Base-by-base conservation (phyloP, 2,329 filamentous ascomycete genomes). In the Trichoderma harzianum region DNA sequence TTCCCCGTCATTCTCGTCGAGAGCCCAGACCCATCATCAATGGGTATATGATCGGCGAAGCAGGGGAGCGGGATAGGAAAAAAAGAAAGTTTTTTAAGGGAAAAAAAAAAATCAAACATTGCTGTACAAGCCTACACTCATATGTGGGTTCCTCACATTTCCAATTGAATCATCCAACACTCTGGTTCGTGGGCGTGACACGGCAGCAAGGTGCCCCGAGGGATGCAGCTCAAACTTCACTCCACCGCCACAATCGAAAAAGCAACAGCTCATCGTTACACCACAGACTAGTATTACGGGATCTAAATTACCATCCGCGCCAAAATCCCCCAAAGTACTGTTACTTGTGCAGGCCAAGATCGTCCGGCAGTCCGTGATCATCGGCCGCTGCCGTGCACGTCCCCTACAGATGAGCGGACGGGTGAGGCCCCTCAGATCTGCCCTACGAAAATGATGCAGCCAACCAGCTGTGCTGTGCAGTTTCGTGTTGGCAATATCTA, bases 251-350 rank as follows among this genome's bases (percentile, higher is more conserved):
- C 51, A 67, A 43, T 39, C 24, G 16, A n/a, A 32, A 51, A 39
- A 67, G 24, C 12, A 26, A 39, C 18, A 53, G 39, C 36, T 14
- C 39, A 51, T 53, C 30, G 57, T 47, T 69, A 24, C 67, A 62
- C 67, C 57, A 53, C 10, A 51, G 28, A 39, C 57, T 62, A 61
- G 55, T 36, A 61, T 53, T 53, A 51, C 67, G 55, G 67, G 39
- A 69, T 61, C 67, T 69, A 69, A 62, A 53, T 53, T 62, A 53
- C 39, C 57, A 69, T 53, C 57, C 55, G 57, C 57, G 39, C 57
- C 67, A 53, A 47, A 69, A 7, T 8, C 21, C 24, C 24, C 28
- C 39, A 5, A 32, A 51, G 55, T 53, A 69, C 28, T 34, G 57
- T 36, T 62, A 62, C 67, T 61, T 51, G 55, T n/a, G 67, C 39